A percentile compares a stretch with the other conserved stretches of the same genome.
These are phyloP conservation scores for Diaporthe citriasiana DNA, from an alignment of 2,329 filamentous ascomycete species.

Conservation along the genomic window DNA sequence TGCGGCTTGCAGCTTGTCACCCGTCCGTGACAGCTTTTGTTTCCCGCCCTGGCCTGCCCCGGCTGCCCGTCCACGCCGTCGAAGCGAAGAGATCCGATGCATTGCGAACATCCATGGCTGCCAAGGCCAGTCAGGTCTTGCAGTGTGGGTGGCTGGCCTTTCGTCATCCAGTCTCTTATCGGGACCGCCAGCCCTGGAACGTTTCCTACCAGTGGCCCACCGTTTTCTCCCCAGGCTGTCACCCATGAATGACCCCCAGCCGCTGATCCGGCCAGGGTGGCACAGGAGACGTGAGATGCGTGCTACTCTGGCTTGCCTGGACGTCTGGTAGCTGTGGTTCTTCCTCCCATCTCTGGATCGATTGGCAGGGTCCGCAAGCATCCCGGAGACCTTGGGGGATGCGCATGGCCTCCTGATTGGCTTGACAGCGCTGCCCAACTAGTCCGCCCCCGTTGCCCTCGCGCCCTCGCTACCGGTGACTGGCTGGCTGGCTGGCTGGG, in stretches of 20 bases:
- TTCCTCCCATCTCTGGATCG: constrained; percentile 26
- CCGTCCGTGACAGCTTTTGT: constrained; percentile 33
- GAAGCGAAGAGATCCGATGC: constrained; percentile 29
- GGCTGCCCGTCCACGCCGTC: constrained; percentile 23
- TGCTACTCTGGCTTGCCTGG: constrained; percentile 1
- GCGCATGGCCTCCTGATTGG: constrained; percentile 28
- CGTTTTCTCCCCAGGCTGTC: constrained; percentile 24
- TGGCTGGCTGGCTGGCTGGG: constrained; percentile 9
- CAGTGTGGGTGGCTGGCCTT: constrained; percentile 22
- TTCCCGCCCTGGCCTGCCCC: constrained; percentile 29
- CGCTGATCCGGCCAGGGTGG: constrained; percentile 34
- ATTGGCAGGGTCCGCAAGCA: constrained; percentile 32
- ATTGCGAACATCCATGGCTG: constrained; percentile 23
- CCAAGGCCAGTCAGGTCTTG: constrained; percentile 3
- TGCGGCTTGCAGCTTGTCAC: constrained; percentile 5
- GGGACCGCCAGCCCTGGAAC: constrained; percentile 24
- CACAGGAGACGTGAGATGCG: constrained; percentile 28
- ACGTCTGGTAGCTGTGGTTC: constrained; percentile 1
- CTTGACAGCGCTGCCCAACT: background rate
- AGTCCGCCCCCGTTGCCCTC: background rate
- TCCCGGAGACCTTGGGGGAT: constrained; percentile 30
- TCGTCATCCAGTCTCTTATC: constrained; percentile 33
- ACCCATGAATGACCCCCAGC: constrained; percentile 22
- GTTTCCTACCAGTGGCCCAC: constrained; percentile 27
- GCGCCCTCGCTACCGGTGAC: constrained; percentile 29